Evolutionary conservation across 768 basidiomycete species (phyloP), one percentile per base, ranked within the genome.

Genomic region (Amanita brunnescens): DNA sequence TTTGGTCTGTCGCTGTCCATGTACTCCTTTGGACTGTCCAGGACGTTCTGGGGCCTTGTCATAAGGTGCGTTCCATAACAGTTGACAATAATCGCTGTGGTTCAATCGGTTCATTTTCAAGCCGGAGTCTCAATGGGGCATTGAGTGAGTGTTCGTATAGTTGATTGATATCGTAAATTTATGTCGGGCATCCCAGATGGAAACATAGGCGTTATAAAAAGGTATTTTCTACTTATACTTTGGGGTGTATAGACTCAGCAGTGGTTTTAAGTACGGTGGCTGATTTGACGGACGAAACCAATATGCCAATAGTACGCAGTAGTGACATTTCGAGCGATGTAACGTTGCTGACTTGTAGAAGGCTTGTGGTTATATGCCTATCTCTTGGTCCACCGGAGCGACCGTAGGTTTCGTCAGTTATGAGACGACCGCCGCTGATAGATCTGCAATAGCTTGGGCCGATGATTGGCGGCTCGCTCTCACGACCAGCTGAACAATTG

Each of bases 1-100:
- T 64, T 76, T 24, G 87, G 87, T 3, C 59, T 87, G 13, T 78
- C 81, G 0, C 29, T 76, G 9, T 86, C 84, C 0, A 87, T 88
- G 81, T 81, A 78, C 49, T 80, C 76, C 61, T 88, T 89, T 55
- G 87, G 87, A 20, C 63, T 90, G 13, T 86, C 85, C 0, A 80
- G 63, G 48, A 80, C 83, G 0, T 87, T 84, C 58, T 79, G 74
- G 77, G 80, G 80, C 5, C 67, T 83, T 2, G 76, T 85, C 2
- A 41, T 77, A 23, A 78, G 76, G 75, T 73, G 42, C 12, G 67
- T 40, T 18, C 6, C 46, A 38, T 32, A 13, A 24, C 21, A 16
- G 30, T 45, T 33, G 18, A 18, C 16, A 43, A 32, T 6, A 13
- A n/a, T n/a, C n/a, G 20, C 5, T 33, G 12, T 32, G 41, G 34